Evolutionary conservation across 768 basidiomycete genomes (phyloP).

Genomic region (Hebeloma cylindrosporum): DNA sequence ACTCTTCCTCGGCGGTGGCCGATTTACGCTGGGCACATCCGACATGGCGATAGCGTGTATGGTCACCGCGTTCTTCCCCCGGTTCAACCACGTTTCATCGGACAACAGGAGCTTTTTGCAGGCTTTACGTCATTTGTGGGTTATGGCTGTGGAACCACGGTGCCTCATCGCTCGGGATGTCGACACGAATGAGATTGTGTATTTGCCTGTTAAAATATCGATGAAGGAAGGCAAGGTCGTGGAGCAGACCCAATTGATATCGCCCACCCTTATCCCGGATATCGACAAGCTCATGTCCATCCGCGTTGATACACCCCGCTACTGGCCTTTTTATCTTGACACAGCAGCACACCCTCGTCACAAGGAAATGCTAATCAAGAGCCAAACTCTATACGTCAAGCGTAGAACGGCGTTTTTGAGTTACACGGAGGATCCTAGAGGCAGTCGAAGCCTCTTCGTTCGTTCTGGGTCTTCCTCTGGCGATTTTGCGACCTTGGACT

Average conservation of each 20-base stretch:
- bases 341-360: slow-evolving; percentile 67
- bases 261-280: slow-evolving; percentile 91
- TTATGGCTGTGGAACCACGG: slow-evolving; percentile 90
- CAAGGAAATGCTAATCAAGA: slow-evolving; percentile 64
- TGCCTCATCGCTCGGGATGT: slow-evolving; percentile 92
- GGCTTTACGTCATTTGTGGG: slow-evolving; percentile 94
- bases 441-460: slow-evolving; percentile 88
- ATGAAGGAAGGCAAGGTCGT: slow-evolving; percentile 63
- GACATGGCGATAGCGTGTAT: slow-evolving; percentile 90
- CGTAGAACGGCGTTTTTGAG: slow-evolving; percentile 89
- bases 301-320: slow-evolving; percentile 89
- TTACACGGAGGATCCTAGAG: slow-evolving; percentile 92
- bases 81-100: slow-evolving; percentile 72
- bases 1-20: slow-evolving; percentile 90
- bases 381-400: slow-evolving; percentile 89
- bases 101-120: slow-evolving; percentile 93
- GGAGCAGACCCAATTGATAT: slow-evolving; percentile 78
- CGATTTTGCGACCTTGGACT: slow-evolving; percentile 83
- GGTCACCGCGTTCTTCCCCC: slow-evolving; percentile 89
- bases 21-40: slow-evolving; percentile 89
- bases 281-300: slow-evolving; percentile 80
- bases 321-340: slow-evolving; percentile 92
- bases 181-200: slow-evolving; percentile 87
- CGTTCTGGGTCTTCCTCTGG: slow-evolving; percentile 84
- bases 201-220: slow-evolving; percentile 88